Evolutionary conservation across 192 early-diverging fungal genomes (phyloP).

Genomic region (Mortierella hygrophila): DNA sequence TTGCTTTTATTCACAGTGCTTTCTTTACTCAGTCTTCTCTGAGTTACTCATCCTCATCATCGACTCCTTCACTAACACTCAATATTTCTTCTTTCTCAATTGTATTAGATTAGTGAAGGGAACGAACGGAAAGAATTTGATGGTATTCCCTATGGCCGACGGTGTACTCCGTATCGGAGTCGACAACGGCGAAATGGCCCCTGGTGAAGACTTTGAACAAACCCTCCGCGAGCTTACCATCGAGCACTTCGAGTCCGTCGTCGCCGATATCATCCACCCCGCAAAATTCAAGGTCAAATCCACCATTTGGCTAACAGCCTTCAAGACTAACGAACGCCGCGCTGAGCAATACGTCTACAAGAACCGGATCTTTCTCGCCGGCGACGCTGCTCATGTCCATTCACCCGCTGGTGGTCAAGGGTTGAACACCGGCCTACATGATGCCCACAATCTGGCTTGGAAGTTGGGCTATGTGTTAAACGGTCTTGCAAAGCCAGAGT

Average conservation of each 20-base stretch:
- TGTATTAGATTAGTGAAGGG: background rate
- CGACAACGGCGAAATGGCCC: background rate
- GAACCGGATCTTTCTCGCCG: constrained; percentile 46
- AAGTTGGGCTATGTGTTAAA: constrained; percentile 55
- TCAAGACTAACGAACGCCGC: constrained; percentile 11
- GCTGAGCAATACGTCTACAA: constrained; percentile 7
- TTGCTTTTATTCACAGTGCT: background rate
- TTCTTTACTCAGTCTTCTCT: background rate
- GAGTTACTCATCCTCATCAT: background rate
- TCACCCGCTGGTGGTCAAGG: constrained; percentile 53
- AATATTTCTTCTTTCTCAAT: too few relatives aligned
- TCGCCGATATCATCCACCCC: background rate
- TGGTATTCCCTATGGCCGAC: background rate
- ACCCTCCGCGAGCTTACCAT: background rate
- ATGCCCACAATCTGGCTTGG: constrained; percentile 62
- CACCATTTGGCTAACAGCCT: background rate
- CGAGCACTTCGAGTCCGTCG: background rate
- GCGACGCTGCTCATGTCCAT: constrained; percentile 51
- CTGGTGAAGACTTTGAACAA: background rate
- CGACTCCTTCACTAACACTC: too few relatives aligned
- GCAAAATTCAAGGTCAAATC: background rate
- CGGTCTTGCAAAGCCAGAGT: background rate
- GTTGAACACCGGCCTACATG: constrained; percentile 59
- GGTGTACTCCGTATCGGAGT: background rate
- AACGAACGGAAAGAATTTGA: background rate